Percentiles rank a stretch among this genome's conserved stretches.
phyloP scores from a whole-genome alignment of 768 basidiomycete species.

The Lentinula detonsa region DNA sequence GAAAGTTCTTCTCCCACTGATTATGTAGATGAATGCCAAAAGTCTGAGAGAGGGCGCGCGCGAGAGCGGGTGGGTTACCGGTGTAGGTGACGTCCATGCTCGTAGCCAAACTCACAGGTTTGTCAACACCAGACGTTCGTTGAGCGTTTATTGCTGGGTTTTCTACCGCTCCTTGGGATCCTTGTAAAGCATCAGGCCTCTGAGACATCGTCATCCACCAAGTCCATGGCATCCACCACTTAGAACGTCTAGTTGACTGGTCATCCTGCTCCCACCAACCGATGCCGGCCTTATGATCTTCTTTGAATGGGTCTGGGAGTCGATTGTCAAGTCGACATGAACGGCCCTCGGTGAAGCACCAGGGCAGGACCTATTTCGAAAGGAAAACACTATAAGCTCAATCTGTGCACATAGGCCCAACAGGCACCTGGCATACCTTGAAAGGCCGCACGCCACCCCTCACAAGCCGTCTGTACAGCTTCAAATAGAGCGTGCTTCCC shows the following conservation, averaged over 20 bases:
- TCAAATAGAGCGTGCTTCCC: conserved; percentile 89
- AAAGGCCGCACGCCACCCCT: conserved; percentile 73
- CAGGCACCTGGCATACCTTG: conserved; percentile 38
- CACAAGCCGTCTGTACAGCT: conserved; percentile 83
- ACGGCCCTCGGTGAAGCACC: conserved; percentile 90
- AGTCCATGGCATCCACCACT: background rate
- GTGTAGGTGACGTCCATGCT: background rate
- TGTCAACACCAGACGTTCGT: background rate
- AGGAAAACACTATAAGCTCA: too few relatives aligned
- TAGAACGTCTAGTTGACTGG: background rate
- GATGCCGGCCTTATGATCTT: background rate
- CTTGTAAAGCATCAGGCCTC: background rate
- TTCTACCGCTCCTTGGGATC: background rate
- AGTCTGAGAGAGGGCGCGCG: conserved; percentile 58
- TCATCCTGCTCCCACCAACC: background rate
- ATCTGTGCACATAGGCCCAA: too few relatives aligned
- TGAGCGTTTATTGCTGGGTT: background rate
- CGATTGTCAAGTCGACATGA: conserved; percentile 91
- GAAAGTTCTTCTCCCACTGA: conserved; percentile 90
- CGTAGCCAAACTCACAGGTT: background rate
- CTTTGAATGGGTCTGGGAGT: conserved; percentile 83
- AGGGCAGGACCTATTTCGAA: conserved; percentile 51
- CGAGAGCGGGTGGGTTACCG: conserved; percentile 25
- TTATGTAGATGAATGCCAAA: conserved; percentile 94
- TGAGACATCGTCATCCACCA: background rate